Conservation (phyloP, 2,329 filamentous ascomycete species). For the Exophiala oligosperma region DNA sequence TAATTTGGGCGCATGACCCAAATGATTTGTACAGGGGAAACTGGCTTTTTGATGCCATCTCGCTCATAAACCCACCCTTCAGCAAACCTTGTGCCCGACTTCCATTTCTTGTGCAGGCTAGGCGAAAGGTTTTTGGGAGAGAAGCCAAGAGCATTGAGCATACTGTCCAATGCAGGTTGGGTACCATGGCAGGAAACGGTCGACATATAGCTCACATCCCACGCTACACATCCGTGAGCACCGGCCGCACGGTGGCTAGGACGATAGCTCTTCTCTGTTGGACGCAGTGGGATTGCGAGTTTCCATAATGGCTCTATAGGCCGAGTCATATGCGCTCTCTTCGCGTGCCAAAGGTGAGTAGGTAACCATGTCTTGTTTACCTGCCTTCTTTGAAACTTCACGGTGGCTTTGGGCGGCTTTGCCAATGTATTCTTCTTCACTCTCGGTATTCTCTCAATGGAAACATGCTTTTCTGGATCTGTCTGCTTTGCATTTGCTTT, state of each 20-base stretch:
- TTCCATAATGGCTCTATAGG: conserved; percentile 82
- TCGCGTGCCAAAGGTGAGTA: conserved; percentile 91
- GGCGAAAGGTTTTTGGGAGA: conserved; percentile 62
- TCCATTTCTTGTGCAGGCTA: conserved; percentile 69
- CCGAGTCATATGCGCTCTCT: conserved; percentile 83
- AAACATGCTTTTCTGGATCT: conserved; percentile 26
- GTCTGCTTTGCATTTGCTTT: conserved; percentile 33
- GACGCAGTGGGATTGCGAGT: conserved; percentile 80
- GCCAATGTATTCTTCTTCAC: conserved; percentile 71
- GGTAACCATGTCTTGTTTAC: conserved; percentile 89
- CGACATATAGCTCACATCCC: conserved; percentile 94
- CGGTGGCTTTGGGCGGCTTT: conserved; percentile 59
- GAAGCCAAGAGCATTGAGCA: conserved; percentile 67
- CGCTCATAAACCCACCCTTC: conserved; percentile 59
- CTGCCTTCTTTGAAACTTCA: conserved; percentile 82
- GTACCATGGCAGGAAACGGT: conserved; percentile 76
- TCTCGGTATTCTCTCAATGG: conserved; percentile 53
- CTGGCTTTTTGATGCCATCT: conserved; percentile 54
- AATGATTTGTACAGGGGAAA: conserved; percentile 72
- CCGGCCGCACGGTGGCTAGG: conserved; percentile 79
- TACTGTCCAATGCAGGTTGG: conserved; percentile 61
- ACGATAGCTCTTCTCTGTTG: conserved; percentile 86
- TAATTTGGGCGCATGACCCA: conserved; percentile 52
- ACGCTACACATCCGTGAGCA: conserved; percentile 74
- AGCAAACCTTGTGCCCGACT: conserved; percentile 58